Conservation (phyloP, 495 filamentous ascomycete species). For the Neohortaea acidophila region DNA sequence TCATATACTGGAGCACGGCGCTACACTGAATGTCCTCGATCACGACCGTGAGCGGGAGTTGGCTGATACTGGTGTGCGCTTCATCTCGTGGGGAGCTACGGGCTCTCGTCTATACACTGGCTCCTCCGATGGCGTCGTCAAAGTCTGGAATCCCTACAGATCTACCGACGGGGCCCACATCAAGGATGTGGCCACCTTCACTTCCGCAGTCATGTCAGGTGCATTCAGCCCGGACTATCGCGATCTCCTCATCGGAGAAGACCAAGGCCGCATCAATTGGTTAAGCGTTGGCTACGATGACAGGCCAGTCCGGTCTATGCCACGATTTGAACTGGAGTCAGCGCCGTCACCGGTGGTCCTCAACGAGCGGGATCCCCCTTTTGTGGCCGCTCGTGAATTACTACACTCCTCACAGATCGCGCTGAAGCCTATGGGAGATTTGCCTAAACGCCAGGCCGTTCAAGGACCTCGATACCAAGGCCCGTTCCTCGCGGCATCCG, state of each 20-base stretch:
- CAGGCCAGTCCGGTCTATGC: constrained; percentile 13
- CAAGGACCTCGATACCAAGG: constrained; percentile 23
- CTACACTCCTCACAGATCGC: constrained; percentile 17
- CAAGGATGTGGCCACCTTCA: constrained; percentile 37
- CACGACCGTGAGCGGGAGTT: constrained; percentile 42
- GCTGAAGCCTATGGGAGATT: constrained; percentile 20
- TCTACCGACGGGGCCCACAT: constrained; percentile 46
- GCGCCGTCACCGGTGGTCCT: constrained; percentile 3
- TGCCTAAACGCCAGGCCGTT: constrained; percentile 26
- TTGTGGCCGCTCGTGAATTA: constrained; percentile 11
- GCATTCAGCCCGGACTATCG: constrained; percentile 58
- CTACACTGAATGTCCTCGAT: constrained; percentile 46
- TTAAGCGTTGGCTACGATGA: constrained; percentile 28
- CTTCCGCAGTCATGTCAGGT: constrained; percentile 45
- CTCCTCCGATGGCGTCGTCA: constrained; percentile 73
- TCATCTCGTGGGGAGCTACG: constrained; percentile 61
- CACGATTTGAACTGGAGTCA: constrained; percentile 12
- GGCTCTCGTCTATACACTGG: constrained; percentile 71
- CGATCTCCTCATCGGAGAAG: constrained; percentile 61
- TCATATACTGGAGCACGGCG: constrained; percentile 53
- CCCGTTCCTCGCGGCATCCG: constrained; percentile 4
- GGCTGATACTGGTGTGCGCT: constrained; percentile 67
- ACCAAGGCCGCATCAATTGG: constrained; percentile 55
- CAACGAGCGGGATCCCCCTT: neutral
- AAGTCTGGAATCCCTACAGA: constrained; percentile 64